Evolutionary conservation across 768 basidiomycete genomes (phyloP).

Genomic region (Tulasnella sp.): DNA sequence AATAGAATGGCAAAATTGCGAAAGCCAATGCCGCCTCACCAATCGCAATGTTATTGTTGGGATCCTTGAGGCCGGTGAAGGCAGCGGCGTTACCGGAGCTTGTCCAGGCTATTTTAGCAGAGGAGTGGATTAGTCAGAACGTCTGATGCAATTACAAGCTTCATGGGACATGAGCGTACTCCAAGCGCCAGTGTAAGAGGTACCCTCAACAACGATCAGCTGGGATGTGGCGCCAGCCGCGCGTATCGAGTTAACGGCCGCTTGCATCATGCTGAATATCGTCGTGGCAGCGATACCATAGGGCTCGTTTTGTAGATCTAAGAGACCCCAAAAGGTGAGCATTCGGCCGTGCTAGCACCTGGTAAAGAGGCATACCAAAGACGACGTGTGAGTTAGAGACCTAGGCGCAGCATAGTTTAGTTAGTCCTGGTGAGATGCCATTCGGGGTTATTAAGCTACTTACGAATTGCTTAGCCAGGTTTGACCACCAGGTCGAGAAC

Average conservation of each 20-base stretch:
- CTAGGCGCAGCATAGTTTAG: background rate
- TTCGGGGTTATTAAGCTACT: constrained; percentile 19
- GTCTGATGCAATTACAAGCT: background rate
- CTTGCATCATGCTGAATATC: constrained; percentile 51
- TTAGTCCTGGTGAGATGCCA: background rate
- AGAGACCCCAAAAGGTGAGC: constrained; percentile 14
- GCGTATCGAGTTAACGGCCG: constrained; percentile 55
- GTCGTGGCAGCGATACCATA: constrained; percentile 43
- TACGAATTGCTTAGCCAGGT: constrained; percentile 46
- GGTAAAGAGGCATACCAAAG: constrained; percentile 41
- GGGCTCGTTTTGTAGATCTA: constrained; percentile 44
- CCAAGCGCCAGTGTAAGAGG: constrained; percentile 50
- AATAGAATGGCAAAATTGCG: background rate
- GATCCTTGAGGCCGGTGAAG: constrained; percentile 44
- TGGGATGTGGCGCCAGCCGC: constrained; percentile 45
- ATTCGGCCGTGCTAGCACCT: background rate
- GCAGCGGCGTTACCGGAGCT: constrained; percentile 46
- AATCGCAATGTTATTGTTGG: constrained; percentile 51
- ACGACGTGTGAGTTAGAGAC: constrained; percentile 39
- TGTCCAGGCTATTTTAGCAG: constrained; percentile 39
- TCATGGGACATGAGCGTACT: constrained; percentile 26
- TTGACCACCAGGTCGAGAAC: constrained; percentile 37
- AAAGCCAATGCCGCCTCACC: constrained; percentile 27
- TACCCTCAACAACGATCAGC: constrained; percentile 34
- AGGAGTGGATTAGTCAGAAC: constrained; percentile 1